Conservation (phyloP, 2,329 filamentous ascomycete species). For the Penicillium olsonii region DNA sequence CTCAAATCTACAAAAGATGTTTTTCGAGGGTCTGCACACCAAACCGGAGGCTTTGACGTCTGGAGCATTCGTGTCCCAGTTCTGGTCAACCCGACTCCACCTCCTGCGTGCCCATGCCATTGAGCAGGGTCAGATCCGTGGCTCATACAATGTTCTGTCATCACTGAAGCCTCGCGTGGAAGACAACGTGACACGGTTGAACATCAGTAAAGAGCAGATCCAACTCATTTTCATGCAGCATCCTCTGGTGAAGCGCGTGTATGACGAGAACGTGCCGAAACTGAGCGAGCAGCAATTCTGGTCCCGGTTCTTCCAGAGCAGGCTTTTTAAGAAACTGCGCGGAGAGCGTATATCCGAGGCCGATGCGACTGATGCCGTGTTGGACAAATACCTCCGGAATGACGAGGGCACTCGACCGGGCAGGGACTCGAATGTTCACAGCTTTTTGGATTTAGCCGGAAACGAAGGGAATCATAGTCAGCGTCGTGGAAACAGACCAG, state of each 20-base stretch:
- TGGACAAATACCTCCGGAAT: slow-evolving; percentile 81
- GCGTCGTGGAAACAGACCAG: slow-evolving; percentile 80
- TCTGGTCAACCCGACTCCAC: slow-evolving; percentile 88
- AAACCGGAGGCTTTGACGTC: slow-evolving; percentile 83
- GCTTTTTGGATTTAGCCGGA: slow-evolving; percentile 87
- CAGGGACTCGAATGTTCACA: slow-evolving; percentile 68
- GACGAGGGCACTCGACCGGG: slow-evolving; percentile 60
- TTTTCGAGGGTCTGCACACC: slow-evolving; percentile 77
- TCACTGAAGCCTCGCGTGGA: slow-evolving; percentile 79
- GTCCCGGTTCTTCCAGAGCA: slow-evolving; percentile 90
- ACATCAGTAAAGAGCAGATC: slow-evolving; percentile 87
- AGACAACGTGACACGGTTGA: slow-evolving; percentile 74
- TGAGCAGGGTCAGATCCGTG: slow-evolving; percentile 80
- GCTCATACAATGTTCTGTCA: slow-evolving; percentile 90
- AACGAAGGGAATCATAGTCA: slow-evolving; percentile 96
- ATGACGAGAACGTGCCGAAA: slow-evolving; percentile 88
- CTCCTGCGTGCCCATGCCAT: slow-evolving; percentile 88
- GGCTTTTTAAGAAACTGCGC: slow-evolving; percentile 85
- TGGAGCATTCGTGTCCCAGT: slow-evolving; percentile 82
- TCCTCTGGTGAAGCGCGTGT: slow-evolving; percentile 83
- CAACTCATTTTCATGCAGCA: slow-evolving; percentile 92
- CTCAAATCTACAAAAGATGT: slow-evolving; percentile 73
- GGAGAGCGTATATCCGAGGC: slow-evolving; percentile 81
- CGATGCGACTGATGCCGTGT: slow-evolving; percentile 73
- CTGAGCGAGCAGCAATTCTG: slow-evolving; percentile 81